These are phyloP conservation scores for Tetrahymena thermophila DNA, from an alignment of 73 alveolate genomes.

Conservation along the genomic window DNA sequence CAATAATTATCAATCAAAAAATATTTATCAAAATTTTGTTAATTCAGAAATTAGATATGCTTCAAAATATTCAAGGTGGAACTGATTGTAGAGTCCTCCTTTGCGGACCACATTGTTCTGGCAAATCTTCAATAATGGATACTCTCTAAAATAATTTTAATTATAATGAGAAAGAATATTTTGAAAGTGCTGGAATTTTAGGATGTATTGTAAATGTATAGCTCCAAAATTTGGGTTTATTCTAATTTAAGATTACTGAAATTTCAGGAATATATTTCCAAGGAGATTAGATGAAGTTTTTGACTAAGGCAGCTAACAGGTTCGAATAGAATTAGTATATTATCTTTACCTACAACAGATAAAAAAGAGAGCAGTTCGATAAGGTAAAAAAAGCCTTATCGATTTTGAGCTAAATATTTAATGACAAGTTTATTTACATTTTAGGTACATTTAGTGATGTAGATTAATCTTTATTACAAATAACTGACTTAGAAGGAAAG, in stretches of 20 bases:
- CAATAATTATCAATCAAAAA: background rate
- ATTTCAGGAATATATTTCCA: background rate
- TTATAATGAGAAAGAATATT: background rate
- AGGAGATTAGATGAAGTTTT: background rate
- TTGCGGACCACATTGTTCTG: background rate
- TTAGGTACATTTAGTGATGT: background rate
- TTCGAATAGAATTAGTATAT: background rate
- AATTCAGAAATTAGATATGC: background rate
- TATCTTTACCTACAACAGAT: background rate
- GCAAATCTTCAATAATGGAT: background rate
- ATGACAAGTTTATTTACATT: background rate
- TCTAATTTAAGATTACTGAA: background rate
- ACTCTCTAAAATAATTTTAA: background rate
- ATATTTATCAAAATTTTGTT: background rate
- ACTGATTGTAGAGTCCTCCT: background rate
- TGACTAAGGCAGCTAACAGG: background rate
- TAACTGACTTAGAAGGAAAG: background rate
- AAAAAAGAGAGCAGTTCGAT: background rate
- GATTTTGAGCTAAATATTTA: background rate
- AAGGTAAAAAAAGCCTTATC: background rate
- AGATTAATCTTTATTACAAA: background rate
- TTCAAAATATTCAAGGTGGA: background rate
- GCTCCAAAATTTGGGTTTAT: background rate
- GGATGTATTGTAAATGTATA: background rate
- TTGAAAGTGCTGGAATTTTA: background rate